A percentile compares a stretch with the other conserved stretches of the same genome.
Evolutionary conservation across 345 rosid genomes (phyloP).

Genomic region (Lepidium sativum): DNA sequence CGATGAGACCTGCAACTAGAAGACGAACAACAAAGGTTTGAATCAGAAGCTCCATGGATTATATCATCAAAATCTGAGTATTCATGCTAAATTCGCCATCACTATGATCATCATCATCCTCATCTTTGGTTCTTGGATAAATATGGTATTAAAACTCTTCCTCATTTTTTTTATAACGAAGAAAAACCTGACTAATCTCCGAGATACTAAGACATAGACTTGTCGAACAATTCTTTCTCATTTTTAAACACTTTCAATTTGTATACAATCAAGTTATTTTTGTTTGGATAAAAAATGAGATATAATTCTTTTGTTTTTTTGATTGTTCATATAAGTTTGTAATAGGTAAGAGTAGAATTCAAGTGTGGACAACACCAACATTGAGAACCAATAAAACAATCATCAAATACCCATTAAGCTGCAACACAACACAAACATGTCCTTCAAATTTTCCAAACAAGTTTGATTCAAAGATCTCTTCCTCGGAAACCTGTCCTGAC

Average conservation of each 20-base stretch:
- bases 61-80: background rate
- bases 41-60: background rate
- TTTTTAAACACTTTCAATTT: too few relatives aligned
- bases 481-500: conserved; percentile 39
- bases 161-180: background rate
- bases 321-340: conserved; percentile 10
- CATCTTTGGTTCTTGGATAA: conserved; percentile 12
- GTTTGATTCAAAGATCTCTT: background rate
- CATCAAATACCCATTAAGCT: conserved; percentile 20
- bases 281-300: too few relatives aligned
- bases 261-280: too few relatives aligned
- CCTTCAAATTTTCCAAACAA: conserved; percentile 6
- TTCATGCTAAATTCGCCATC: background rate
- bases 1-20: background rate
- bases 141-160: conserved; percentile 25
- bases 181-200: too few relatives aligned
- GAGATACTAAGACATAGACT: too few relatives aligned
- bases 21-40: background rate
- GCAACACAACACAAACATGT: conserved; percentile 29
- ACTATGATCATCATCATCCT: conserved; percentile 14
- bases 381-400: background rate
- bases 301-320: background rate
- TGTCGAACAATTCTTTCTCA: too few relatives aligned
- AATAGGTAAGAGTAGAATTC: background rate
- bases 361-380: background rate